Evolutionary conservation across 2,329 filamentous ascomycete species (phyloP).

Genomic region (Aureobasidium lini): DNA sequence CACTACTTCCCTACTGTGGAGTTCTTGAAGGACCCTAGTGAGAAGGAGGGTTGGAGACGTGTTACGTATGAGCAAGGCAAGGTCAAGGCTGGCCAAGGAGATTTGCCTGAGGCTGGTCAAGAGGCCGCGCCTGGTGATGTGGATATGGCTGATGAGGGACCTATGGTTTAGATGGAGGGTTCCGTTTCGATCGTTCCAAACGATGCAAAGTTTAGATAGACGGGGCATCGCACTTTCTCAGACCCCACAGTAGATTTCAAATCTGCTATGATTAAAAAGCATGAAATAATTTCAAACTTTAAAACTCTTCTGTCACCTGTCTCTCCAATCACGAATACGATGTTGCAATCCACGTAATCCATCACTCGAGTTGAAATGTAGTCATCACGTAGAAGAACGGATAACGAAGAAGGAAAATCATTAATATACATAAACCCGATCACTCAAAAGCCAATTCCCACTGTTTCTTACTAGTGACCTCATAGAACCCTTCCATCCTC

Average conservation of each 20-base stretch:
- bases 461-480: constrained; percentile 3
- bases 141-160: constrained; percentile 7
- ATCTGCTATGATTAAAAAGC: neutral
- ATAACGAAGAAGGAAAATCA: too few relatives aligned
- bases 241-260: neutral
- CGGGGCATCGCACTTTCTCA: neutral
- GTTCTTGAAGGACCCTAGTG: constrained; percentile 50
- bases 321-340: too few relatives aligned
- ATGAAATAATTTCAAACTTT: too few relatives aligned
- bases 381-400: too few relatives aligned
- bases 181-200: too few relatives aligned
- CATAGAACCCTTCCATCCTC: constrained; percentile 31
- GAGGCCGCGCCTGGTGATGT: constrained; percentile 3
- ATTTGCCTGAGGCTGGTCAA: constrained; percentile 16
- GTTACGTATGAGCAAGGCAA: constrained; percentile 47
- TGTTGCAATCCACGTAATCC: too few relatives aligned
- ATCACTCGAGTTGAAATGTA: too few relatives aligned
- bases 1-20: constrained; percentile 75
- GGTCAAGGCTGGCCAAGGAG: constrained; percentile 27
- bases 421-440: too few relatives aligned
- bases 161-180: neutral
- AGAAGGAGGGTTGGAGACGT: constrained; percentile 50
- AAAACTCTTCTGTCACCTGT: too few relatives aligned
- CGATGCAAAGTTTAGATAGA: too few relatives aligned
- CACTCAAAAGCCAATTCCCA: too few relatives aligned